phyloP scores from a whole-genome alignment of 2,329 filamentous ascomycete species.

The Pseudocercospora crystallina region DNA sequence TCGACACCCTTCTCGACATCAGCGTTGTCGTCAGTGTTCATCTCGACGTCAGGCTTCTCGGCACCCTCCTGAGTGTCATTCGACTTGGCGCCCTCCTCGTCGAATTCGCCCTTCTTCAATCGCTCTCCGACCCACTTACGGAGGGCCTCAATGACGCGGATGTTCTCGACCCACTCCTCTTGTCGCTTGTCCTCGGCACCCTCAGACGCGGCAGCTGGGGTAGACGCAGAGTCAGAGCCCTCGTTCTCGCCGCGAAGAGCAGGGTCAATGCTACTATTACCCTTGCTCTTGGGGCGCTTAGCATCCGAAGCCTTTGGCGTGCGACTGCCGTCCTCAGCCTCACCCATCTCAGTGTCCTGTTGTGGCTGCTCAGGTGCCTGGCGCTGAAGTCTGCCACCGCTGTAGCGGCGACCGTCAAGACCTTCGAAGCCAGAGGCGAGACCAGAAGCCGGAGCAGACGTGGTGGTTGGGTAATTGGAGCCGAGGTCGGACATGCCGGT shows the following conservation, averaged over 20 bases:
- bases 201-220: conserved; percentile 31
- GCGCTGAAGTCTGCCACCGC: conserved; percentile 60
- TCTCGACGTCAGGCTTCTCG: conserved; percentile 17
- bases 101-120: conserved; percentile 55
- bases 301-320: conserved; percentile 35
- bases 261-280: conserved; percentile 37
- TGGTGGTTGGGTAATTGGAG: conserved; percentile 61
- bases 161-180: conserved; percentile 62
- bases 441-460: conserved; percentile 66
- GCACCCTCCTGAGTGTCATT: conserved; percentile 17
- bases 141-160: conserved; percentile 62
- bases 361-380: conserved; percentile 46
- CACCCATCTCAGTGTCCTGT: conserved; percentile 42
- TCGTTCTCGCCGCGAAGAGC: conserved; percentile 37
- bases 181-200: conserved; percentile 47
- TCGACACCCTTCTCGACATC: conserved; percentile 25
- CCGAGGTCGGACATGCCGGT: conserved; percentile 62
- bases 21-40: conserved; percentile 4
- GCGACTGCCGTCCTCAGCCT: conserved; percentile 39
- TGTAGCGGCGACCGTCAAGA: conserved; percentile 61
- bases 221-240: conserved; percentile 29
- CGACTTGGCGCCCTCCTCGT: conserved; percentile 31
- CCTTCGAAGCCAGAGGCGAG: conserved; percentile 64
- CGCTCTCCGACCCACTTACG: conserved; percentile 58
- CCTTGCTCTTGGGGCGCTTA: conserved; percentile 32